Conservation (phyloP, 1,284 basidiomycete species). For the Hymenochaete sp. region DNA sequence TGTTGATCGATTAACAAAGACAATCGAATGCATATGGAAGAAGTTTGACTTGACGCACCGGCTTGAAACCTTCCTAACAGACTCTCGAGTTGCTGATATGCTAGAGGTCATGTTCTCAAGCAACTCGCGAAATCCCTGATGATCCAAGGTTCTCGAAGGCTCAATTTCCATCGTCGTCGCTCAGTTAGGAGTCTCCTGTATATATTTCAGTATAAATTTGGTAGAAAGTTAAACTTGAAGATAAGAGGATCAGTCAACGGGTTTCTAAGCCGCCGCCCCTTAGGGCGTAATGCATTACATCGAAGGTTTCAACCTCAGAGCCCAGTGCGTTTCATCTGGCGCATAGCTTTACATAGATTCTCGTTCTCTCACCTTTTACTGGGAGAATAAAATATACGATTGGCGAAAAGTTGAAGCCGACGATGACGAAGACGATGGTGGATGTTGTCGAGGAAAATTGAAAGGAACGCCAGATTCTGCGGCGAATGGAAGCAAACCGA, state of each 20-base stretch:
- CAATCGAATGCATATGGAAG: not conserved
- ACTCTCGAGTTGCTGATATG: constrained; percentile 50
- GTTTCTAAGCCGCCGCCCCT: constrained; percentile 80
- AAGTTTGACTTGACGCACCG: constrained; percentile 35
- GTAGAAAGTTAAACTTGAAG: not conserved
- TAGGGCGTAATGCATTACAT: constrained; percentile 71
- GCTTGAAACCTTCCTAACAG: constrained; percentile 44
- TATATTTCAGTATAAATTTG: not conserved
- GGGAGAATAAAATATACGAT: too few species aligned
- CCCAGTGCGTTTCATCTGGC: constrained; percentile 81
- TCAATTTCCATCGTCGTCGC: constrained; percentile 2
- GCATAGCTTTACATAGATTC: constrained; percentile 4
- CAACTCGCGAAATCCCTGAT: constrained; percentile 29
- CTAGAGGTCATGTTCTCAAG: constrained; percentile 58
- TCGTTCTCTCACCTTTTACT: too few species aligned
- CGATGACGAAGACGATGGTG: too few species aligned
- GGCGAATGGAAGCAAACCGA: too few species aligned
- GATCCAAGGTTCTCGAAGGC: too few species aligned
- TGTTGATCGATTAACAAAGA: constrained; percentile 9
- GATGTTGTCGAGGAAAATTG: too few species aligned
- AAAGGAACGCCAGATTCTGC: too few species aligned
- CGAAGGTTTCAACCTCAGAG: constrained; percentile 60
- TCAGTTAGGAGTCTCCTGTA: not conserved
- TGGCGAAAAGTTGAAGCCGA: too few species aligned
- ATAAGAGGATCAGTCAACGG: constrained; percentile 63